Evolutionary conservation across 306 rosid species (phyloP).

Genomic region (Dicorynia guianensis): DNA sequence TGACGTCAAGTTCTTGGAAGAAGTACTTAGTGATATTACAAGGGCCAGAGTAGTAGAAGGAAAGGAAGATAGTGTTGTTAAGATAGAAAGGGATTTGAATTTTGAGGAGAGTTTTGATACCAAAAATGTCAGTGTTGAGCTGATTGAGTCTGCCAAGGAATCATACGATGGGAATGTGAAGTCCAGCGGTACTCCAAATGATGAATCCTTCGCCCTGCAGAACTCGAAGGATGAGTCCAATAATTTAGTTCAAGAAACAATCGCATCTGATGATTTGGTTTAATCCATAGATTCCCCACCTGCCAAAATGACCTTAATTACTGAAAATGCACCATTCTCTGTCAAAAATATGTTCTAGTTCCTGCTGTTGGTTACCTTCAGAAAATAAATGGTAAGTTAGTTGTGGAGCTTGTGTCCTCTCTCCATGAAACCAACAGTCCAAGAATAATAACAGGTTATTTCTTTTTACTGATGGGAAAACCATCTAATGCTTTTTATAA

Average conservation of each 20-base stretch:
- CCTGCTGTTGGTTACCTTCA: not conserved
- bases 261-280: constrained; percentile 34
- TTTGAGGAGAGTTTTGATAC: constrained; percentile 46
- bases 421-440: not conserved
- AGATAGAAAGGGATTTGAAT: constrained; percentile 49
- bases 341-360: not conserved
- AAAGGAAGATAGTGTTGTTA: constrained; percentile 42
- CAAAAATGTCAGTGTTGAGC: constrained; percentile 40
- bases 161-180: constrained; percentile 39
- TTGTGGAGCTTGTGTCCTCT: not conserved
- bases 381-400: constrained; percentile 3
- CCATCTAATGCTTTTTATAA: not conserved
- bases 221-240: constrained; percentile 46
- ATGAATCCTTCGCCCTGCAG: constrained; percentile 46
- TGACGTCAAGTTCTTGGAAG: constrained; percentile 49
- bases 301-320: constrained; percentile 22
- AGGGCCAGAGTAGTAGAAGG: constrained; percentile 29
- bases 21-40: constrained; percentile 42
- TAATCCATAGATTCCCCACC: constrained; percentile 40
- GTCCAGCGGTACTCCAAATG: constrained; percentile 53
- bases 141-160: constrained; percentile 46
- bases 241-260: constrained; percentile 42
- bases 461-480: not conserved
- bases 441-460: not conserved
- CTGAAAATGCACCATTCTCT: constrained; percentile 35